phyloP scores from a whole-genome alignment of 805 yeast species.

The Maudiozyma bulderi region DNA sequence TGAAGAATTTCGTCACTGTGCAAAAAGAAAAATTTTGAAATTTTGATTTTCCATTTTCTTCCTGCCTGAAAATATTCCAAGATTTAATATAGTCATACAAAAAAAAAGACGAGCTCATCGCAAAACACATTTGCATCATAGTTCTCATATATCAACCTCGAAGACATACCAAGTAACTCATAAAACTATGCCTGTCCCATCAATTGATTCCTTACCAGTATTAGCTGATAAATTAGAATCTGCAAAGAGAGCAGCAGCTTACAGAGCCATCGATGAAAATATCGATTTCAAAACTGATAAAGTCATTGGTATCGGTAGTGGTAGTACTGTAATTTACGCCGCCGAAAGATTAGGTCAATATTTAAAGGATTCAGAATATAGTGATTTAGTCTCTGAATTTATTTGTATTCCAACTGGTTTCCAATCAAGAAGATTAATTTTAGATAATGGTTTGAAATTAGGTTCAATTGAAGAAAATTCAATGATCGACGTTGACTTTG shows the following conservation, averaged over 20 bases:
- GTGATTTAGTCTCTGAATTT: constrained; percentile 31
- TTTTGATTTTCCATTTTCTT: too few species aligned
- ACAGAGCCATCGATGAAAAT: constrained; percentile 77
- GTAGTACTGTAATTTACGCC: constrained; percentile 93
- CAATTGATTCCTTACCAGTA: constrained; percentile 3
- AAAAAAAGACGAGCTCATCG: too few species aligned
- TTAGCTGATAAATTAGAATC: constrained; percentile 45
- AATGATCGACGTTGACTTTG: constrained; percentile 83
- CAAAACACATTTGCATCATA: too few species aligned
- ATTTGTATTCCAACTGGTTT: constrained; percentile 94
- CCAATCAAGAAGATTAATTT: constrained; percentile 80
- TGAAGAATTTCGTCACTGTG: too few species aligned
- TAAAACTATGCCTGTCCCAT: constrained; percentile 5
- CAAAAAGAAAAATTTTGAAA: too few species aligned
- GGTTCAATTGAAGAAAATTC: constrained; percentile 81
- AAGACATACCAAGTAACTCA: neutral
- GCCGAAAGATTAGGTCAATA: constrained; percentile 78
- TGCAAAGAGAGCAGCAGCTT: constrained; percentile 88
- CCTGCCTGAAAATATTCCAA: too few species aligned
- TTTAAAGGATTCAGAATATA: constrained; percentile 34
- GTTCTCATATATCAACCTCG: neutral
- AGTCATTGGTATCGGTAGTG: constrained; percentile 91
- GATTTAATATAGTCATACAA: too few species aligned
- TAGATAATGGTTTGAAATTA: constrained; percentile 66
- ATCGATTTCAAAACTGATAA: constrained; percentile 46